These are phyloP conservation scores for Conoideocrella luteorostrata DNA, from an alignment of 2,329 filamentous ascomycete species.

Conservation along the genomic window DNA sequence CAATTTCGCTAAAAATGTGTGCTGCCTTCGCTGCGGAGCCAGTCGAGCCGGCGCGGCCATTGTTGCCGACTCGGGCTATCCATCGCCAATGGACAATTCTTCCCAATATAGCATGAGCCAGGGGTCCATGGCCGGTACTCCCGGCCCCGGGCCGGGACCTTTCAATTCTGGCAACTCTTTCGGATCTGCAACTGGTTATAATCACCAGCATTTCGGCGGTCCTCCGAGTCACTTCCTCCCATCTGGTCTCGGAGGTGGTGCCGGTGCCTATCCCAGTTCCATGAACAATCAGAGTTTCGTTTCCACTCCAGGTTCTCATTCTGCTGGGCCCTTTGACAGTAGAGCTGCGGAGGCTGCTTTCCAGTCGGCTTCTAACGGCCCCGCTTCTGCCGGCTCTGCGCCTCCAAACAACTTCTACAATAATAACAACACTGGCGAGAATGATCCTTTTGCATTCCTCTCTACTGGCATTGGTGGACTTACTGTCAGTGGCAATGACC, in stretches of 20 bases:
- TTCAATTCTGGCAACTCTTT: conserved; percentile 68
- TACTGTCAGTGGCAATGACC: conserved; percentile 60
- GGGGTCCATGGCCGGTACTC: conserved; percentile 77
- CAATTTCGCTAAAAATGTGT: conserved; percentile 99
- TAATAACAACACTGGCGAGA: conserved; percentile 60
- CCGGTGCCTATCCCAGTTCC: conserved; percentile 66
- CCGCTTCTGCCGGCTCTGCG: conserved; percentile 67
- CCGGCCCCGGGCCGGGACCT: conserved; percentile 70
- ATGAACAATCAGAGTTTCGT: conserved; percentile 73
- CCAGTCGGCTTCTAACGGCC: conserved; percentile 77
- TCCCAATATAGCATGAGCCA: conserved; percentile 81
- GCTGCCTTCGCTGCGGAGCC: conserved; percentile 91
- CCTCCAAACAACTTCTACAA: conserved; percentile 49
- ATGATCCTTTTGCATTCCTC: conserved; percentile 75
- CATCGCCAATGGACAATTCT: conserved; percentile 80
- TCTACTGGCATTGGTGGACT: conserved; percentile 66
- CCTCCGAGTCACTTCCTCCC: conserved; percentile 88
- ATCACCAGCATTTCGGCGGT: conserved; percentile 77
- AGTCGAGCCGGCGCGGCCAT: conserved; percentile 90
- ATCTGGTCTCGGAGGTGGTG: conserved; percentile 68
- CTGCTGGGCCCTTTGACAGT: conserved; percentile 84
- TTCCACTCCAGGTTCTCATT: conserved; percentile 70
- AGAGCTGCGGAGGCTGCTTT: conserved; percentile 92
- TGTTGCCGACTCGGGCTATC: conserved; percentile 87
- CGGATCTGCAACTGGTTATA: conserved; percentile 56